Evolutionary conservation across 805 yeast species (phyloP).

Genomic region (Maudiozyma barnettii): DNA sequence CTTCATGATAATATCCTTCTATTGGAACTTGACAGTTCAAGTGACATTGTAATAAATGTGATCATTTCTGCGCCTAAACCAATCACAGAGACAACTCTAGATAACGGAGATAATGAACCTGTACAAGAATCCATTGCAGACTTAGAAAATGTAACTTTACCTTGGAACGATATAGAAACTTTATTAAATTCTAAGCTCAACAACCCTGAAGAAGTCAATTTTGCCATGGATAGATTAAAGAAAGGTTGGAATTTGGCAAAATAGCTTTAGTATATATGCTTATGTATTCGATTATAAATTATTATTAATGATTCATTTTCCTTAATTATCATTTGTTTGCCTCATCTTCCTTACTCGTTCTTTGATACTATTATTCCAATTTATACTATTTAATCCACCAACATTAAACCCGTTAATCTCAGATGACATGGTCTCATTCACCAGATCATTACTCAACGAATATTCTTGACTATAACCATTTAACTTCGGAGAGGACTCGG

Average conservation of each 20-base stretch:
- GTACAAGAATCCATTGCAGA: slow-evolving; percentile 2
- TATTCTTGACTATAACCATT: slow-evolving; percentile 1
- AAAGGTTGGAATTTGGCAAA: slow-evolving; percentile 33
- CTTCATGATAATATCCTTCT: slow-evolving; percentile 42
- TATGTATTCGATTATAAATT: background rate
- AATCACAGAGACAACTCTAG: background rate
- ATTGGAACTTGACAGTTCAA: slow-evolving; percentile 20
- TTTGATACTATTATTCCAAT: slow-evolving; percentile 51
- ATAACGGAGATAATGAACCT: background rate
- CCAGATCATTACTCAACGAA: slow-evolving; percentile 17
- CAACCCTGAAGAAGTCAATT: slow-evolving; percentile 22
- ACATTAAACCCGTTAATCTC: slow-evolving; percentile 33
- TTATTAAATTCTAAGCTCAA: slow-evolving; percentile 30
- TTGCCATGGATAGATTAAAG: slow-evolving; percentile 27
- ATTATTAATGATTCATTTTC: background rate
- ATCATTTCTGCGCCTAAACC: slow-evolving; percentile 31
- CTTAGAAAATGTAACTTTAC: slow-evolving; percentile 13
- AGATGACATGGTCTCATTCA: slow-evolving; percentile 30
- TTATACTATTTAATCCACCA: slow-evolving; percentile 37
- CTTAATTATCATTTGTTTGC: background rate
- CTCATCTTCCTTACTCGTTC: slow-evolving; percentile 38
- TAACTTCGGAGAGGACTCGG: background rate
- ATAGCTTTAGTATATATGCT: slow-evolving; percentile 4
- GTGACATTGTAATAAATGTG: slow-evolving; percentile 33
- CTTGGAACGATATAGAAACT: slow-evolving; percentile 38